Conservation (phyloP, 2,329 filamentous ascomycete species). For the Colletotrichum eremochloae region DNA sequence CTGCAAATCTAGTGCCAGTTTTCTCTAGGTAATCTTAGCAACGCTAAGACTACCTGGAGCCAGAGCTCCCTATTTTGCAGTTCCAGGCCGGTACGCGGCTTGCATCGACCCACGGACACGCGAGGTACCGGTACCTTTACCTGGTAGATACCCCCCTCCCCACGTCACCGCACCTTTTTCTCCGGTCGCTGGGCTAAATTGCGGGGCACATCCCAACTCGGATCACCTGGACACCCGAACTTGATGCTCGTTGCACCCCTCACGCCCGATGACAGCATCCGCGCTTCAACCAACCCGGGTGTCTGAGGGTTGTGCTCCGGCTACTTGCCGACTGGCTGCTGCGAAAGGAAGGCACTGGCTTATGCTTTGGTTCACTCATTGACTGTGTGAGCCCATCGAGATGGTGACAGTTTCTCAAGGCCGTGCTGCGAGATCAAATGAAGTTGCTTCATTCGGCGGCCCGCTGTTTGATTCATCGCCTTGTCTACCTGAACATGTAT, state of each 20-base stretch:
- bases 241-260: slow-evolving; percentile 26
- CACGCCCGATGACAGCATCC: slow-evolving; percentile 35
- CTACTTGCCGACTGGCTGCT: slow-evolving; percentile 26
- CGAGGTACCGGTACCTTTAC: slow-evolving; percentile 31
- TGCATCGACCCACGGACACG: slow-evolving; percentile 4
- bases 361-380: background rate
- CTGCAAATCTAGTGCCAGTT: slow-evolving; percentile 32
- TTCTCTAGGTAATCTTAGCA: slow-evolving; percentile 28
- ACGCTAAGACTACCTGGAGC: slow-evolving; percentile 4
- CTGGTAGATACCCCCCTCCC: slow-evolving; percentile 17
- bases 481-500: background rate
- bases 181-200: slow-evolving; percentile 38
- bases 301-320: slow-evolving; percentile 18
- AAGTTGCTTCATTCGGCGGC: background rate
- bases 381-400: slow-evolving; percentile 1
- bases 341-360: slow-evolving; percentile 8
- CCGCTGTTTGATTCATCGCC: background rate
- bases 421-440: slow-evolving; percentile 5
- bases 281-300: slow-evolving; percentile 14
- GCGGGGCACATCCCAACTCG: slow-evolving; percentile 33
- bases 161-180: slow-evolving; percentile 41
- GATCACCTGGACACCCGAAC: slow-evolving; percentile 36
- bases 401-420: background rate
- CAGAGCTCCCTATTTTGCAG: slow-evolving; percentile 16
- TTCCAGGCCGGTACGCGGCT: background rate